Conservation (phyloP, 257 asterid genomes). For the Solanum pinnatisectum region DNA sequence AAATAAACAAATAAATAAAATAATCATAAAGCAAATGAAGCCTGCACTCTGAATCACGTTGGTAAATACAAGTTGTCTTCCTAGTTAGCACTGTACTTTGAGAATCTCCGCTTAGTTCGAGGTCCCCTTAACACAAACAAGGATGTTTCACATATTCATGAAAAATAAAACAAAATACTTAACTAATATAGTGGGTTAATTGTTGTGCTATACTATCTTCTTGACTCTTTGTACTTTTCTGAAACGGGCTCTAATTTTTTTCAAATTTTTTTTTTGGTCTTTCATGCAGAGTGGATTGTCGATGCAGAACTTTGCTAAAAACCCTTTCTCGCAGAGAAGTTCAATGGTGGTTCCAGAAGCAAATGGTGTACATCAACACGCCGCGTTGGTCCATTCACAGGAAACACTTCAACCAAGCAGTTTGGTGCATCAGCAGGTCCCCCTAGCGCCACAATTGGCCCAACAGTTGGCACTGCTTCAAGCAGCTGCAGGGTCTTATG, state of each 20-base stretch:
- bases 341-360: constrained; percentile 9
- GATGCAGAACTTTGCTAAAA: constrained; percentile 54
- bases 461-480: constrained; percentile 19
- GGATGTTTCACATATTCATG: not conserved
- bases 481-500: constrained; percentile 7
- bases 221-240: not conserved
- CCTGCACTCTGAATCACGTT: not conserved
- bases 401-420: constrained; percentile 3
- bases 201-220: not conserved
- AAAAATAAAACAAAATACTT: not conserved
- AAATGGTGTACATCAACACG: constrained; percentile 9
- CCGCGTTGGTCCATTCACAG: constrained; percentile 2
- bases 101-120: not conserved
- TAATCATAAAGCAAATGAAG: not conserved
- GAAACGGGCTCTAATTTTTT: not conserved
- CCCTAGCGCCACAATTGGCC: constrained; percentile 19
- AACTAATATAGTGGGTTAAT: not conserved
- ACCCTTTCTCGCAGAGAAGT: constrained; percentile 70
- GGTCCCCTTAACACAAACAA: not conserved
- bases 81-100: not conserved
- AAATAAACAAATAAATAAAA: not conserved
- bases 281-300: constrained; percentile 61
- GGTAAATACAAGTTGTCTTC: not conserved
- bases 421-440: constrained; percentile 16
- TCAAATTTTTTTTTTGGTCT: not conserved